Percentiles rank a stretch among this genome's conserved stretches.
Conservation (phyloP, 1,284 basidiomycete genomes). For the Polyporus tsugae region DNA sequence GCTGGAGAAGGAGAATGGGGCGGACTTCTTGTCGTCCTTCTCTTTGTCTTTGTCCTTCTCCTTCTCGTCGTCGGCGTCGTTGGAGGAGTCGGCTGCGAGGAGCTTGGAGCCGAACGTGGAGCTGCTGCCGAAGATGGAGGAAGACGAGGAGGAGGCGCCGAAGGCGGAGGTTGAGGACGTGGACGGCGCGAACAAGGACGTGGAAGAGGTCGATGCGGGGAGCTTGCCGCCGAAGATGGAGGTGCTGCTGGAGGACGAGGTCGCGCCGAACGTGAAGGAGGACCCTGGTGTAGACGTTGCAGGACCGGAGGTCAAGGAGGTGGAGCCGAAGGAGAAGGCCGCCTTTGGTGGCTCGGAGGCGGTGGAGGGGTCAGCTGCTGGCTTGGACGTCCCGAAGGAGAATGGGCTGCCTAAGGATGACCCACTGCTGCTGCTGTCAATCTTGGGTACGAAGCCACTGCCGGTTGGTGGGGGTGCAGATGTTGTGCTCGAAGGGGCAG, state of each 20-base stretch:
- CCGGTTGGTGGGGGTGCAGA: constrained; percentile 9
- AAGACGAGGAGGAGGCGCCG: constrained; percentile 25
- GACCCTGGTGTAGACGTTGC: constrained; percentile 8
- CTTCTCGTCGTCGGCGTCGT: constrained; percentile 21
- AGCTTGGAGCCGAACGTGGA: constrained; percentile 18
- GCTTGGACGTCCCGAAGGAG: constrained; percentile 27
- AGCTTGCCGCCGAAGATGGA: constrained; percentile 14
- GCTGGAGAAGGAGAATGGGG: constrained; percentile 24
- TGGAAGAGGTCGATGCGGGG: constrained; percentile 7
- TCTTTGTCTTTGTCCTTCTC: constrained; percentile 26
- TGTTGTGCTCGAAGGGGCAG: constrained; percentile 10
- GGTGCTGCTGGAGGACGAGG: constrained; percentile 9
- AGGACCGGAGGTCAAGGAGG: constrained; percentile 20
- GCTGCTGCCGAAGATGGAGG: constrained; percentile 23
- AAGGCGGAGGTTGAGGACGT: constrained; percentile 20
- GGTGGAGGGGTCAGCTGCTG: constrained; percentile 11
- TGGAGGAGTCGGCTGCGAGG: constrained; percentile 2
- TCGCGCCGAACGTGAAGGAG: constrained; percentile 24
- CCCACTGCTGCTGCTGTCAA: constrained; percentile 19
- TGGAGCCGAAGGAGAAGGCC: constrained; percentile 31
- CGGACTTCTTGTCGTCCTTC: background rate
- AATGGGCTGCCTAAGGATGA: constrained; percentile 28
- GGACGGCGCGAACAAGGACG: constrained; percentile 23
- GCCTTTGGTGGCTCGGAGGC: constrained; percentile 28
- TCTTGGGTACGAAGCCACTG: constrained; percentile 26